Base-by-base conservation (phyloP, 148 eudicot genomes). In the Diospyros lotus region DNA sequence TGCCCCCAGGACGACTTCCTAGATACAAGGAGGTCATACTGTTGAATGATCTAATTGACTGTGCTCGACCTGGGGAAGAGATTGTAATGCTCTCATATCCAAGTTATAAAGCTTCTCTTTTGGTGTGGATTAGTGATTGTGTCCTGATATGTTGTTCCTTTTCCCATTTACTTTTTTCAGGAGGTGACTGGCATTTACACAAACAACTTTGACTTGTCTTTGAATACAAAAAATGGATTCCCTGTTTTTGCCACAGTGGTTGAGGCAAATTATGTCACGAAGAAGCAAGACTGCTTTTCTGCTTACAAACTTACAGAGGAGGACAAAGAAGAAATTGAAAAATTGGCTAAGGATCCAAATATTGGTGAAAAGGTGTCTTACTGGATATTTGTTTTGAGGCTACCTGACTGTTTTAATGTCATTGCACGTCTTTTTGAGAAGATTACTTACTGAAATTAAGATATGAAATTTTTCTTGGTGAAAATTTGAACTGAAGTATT, bases 11-110 rank as follows among this genome's bases (percentile, higher is more conserved):
- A 40, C 87, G 97, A 64, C 94, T 94, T 77, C 98, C 98, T 73
- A 87, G 98, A 90, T 92, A 88, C 79, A 92, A 94, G 83, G 98
- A 94, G 88, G 97, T 92, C 78, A 94, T 94, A 81, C 85, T 94
- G 66, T 80, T 94, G 84, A 94, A 94, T 77, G 97, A 94, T 82
- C 85, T 92, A 66, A 94, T 94, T 59, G 98, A 92, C 72, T 92
- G 97, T 86, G 97, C 98, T 73, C 91, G 98, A 38, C 98, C 97
- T 64, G 98, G 98, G 61, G 98, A 94, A 81, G 98, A 94, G 87
- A 94, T 94, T 69, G 98, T 94, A 89, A 56, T 73, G 59, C 66
- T 68, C 81, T 71, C 9, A 45, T 39, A 41, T 73, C 53, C 39
- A 12, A 18, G 11, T 40, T 58, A 48, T 44, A 54, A 15, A 56